Percentiles rank a stretch among this genome's conserved stretches.
phyloP scores from a whole-genome alignment of 2,329 filamentous ascomycete species.

The Myriosclerotinia scirpicola region DNA sequence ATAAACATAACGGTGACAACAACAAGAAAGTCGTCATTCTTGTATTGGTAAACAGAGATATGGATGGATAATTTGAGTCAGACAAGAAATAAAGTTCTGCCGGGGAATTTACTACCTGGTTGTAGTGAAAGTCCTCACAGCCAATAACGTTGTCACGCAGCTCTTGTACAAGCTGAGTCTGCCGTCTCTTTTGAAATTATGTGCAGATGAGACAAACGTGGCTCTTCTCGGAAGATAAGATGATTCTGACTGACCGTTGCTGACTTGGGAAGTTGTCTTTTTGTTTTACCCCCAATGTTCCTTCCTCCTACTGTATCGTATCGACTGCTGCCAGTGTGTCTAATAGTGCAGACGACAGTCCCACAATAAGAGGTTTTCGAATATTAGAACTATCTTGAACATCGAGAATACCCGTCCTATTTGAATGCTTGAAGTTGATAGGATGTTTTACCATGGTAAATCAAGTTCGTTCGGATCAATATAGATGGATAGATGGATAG shows the following conservation, averaged over 20 bases:
- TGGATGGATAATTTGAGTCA: not conserved
- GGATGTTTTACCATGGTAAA: no score
- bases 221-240: slow-evolving; percentile 8
- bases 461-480: no score
- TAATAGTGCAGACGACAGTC: no score
- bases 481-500: no score
- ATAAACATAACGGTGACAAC: slow-evolving; percentile 9
- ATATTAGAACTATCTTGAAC: no score
- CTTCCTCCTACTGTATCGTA: no score
- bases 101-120: slow-evolving; percentile 18
- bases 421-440: no score
- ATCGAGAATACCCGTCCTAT: no score
- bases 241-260: not conserved
- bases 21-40: slow-evolving; percentile 17
- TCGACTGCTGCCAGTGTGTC: no score
- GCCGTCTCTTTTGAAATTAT: not conserved
- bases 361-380: no score
- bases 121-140: slow-evolving; percentile 13
- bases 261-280: not conserved
- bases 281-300: no score
- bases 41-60: slow-evolving; percentile 2
- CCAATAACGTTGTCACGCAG: slow-evolving; percentile 23
- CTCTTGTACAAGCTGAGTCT: slow-evolving; percentile 7
- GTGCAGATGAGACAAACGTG: slow-evolving; percentile 17
- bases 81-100: slow-evolving; percentile 15